Base-by-base conservation (phyloP, 2,329 filamentous ascomycete species). In the Phaeosphaeriaceae sp. region DNA sequence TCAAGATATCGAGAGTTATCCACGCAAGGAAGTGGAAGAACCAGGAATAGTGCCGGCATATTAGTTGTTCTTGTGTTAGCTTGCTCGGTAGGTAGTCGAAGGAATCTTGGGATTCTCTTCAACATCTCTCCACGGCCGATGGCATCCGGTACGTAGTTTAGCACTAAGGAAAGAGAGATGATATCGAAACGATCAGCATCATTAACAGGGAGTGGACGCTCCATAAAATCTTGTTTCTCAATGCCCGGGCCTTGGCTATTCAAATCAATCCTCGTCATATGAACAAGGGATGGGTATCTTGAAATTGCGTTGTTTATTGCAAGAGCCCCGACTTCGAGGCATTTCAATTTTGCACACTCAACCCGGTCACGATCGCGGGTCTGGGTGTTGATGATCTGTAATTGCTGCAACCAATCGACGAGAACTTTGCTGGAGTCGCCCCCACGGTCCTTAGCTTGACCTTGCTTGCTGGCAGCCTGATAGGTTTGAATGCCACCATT, bases 171-270 rank as follows among this genome's bases (percentile, higher is more conserved):
- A 18, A 99, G 79, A 41, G 92, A 96, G 64, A 99, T 87, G 42
- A 97, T 84, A 69, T 99, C 90, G 69, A 97, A 97, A 17, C 78
- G 79, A 33, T 92, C 86, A 0, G 76, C 72, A 5, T 82, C 77
- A 17, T 80, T 68, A 6, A 59, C 70, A 0, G 93, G 93, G 3
- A 93, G 73, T 0, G 92, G 89, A 20, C 92, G 82, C 60, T 90
- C 77, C 92, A 99, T 96, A 67, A 99, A 97, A 72, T 99, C 91
- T 69, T 97, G 91, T 72, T 95, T 86, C 48, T 86, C 70, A 58
- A 99, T 99, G 0, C 85, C 87, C 1, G 87, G 80, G 38, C 87
- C 87, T 67, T 96, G 91, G 51, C 92, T 94, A 73, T 95, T 89
- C 47, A 99, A 77, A 68, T 99, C 94, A 70, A 99, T 97, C 56